These are phyloP conservation scores for Spinellus fusiger DNA, from an alignment of 192 early-diverging fungal species.

Conservation along the genomic window DNA sequence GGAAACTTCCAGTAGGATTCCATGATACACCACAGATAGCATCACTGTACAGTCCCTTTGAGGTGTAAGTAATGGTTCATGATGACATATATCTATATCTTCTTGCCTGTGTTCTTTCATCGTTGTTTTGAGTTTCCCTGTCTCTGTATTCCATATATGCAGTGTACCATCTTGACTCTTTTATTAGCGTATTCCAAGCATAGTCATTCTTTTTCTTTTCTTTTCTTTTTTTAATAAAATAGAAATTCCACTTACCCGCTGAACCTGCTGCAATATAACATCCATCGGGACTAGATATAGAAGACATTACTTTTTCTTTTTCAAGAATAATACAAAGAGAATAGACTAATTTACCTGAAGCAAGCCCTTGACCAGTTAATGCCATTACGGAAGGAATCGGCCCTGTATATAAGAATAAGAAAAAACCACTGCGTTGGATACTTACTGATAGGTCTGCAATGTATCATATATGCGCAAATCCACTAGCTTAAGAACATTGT, in stretches of 20 bases:
- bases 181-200: neutral
- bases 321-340: no score
- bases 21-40: constrained; percentile 66
- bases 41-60: constrained; percentile 10
- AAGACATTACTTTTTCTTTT: no score
- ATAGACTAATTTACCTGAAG: constrained; percentile 46
- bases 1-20: constrained; percentile 49
- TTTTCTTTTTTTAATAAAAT: neutral
- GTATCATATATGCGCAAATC: constrained; percentile 75
- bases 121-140: constrained; percentile 58
- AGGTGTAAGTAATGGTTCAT: neutral
- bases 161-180: constrained; percentile 72
- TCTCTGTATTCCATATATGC: constrained; percentile 72
- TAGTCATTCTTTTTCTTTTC: neutral
- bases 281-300: constrained; percentile 74
- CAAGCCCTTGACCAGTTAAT: constrained; percentile 87
- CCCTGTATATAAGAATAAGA: constrained; percentile 28
- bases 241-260: constrained; percentile 27
- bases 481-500: constrained; percentile 85
- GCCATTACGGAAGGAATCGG: constrained; percentile 73
- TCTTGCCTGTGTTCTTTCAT: constrained; percentile 67
- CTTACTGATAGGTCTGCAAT: constrained; percentile 56
- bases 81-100: neutral
- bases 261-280: constrained; percentile 78
- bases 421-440: constrained; percentile 12